Percentiles rank a stretch among this genome's conserved stretches.
Evolutionary conservation across 2,329 filamentous ascomycete genomes (phyloP).

Genomic region (Aspergillus bombycis): DNA sequence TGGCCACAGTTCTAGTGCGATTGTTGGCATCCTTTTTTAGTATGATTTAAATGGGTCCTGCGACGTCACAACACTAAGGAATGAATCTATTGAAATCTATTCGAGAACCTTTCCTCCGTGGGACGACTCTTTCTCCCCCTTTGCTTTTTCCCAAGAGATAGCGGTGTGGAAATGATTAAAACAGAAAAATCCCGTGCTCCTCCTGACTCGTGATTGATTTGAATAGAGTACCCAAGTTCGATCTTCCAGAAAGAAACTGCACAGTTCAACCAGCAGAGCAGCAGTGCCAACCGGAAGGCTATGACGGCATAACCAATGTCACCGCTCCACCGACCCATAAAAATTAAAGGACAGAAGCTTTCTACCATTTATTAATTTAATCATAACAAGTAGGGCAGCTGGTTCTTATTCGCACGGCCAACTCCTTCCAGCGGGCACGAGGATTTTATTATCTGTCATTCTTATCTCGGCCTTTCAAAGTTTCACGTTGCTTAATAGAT

Average conservation of each 20-base stretch:
- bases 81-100: background rate
- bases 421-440: background rate
- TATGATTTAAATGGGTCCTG: constrained; percentile 1
- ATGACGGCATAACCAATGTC: constrained; percentile 20
- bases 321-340: constrained; percentile 12
- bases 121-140: background rate
- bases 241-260: background rate
- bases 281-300: background rate
- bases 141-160: constrained; percentile 3
- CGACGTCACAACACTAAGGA: constrained; percentile 2
- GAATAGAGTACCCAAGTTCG: background rate
- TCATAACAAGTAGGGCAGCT: background rate
- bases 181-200: background rate
- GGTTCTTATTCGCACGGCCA: background rate
- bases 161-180: background rate
- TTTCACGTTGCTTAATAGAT: background rate
- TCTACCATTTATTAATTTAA: background rate
- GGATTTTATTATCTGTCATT: background rate
- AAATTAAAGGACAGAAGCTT: background rate
- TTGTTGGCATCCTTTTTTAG: constrained; percentile 1
- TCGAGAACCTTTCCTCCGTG: background rate
- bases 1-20: background rate
- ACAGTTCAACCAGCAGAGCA: background rate
- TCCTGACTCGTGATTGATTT: background rate
- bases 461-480: background rate